Conservation (phyloP, 371 early-diverging fungal species). For the Apophysomyces ossiformis region DNA sequence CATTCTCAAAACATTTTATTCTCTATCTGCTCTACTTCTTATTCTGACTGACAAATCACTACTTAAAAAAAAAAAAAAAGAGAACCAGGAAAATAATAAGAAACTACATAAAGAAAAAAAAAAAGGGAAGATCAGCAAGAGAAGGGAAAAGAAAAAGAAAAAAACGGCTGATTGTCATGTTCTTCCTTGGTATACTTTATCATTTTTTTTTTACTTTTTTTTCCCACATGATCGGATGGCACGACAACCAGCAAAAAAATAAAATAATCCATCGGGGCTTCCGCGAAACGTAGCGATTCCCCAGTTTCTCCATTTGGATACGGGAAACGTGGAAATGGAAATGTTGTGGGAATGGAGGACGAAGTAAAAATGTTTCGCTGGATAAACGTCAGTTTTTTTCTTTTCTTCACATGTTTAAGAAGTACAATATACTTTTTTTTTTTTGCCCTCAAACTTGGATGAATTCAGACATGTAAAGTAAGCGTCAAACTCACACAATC, state of each 20-base stretch:
- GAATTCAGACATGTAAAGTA: too few species aligned
- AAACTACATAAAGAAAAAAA: too few species aligned
- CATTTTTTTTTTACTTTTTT: conserved; percentile 10
- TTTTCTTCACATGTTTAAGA: conserved; percentile 11
- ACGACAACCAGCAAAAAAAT: neutral
- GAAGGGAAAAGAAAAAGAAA: conserved; percentile 2
- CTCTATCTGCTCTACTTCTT: neutral
- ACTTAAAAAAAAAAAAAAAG: neutral
- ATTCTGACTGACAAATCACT: neutral
- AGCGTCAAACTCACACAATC: too few species aligned
- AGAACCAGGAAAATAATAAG: too few species aligned
- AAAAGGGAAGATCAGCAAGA: neutral
- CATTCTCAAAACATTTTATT: neutral
- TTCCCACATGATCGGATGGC: conserved; percentile 12
- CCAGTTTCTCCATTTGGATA: conserved; percentile 8
- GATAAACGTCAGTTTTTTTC: conserved; percentile 3
- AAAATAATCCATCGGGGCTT: conserved; percentile 7
- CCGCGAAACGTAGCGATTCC: neutral
- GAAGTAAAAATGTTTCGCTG: neutral
- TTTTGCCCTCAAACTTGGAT: neutral
- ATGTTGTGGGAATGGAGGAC: conserved; percentile 10
- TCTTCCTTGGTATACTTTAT: neutral
- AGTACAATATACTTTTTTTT: neutral
- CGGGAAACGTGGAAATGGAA: conserved; percentile 5
- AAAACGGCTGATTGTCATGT: conserved; percentile 11